A percentile compares a stretch with the other conserved stretches of the same genome.
These are phyloP conservation scores for Stipa capillata DNA, from an alignment of 176 grass and related monocot species.

Conservation along the genomic window DNA sequence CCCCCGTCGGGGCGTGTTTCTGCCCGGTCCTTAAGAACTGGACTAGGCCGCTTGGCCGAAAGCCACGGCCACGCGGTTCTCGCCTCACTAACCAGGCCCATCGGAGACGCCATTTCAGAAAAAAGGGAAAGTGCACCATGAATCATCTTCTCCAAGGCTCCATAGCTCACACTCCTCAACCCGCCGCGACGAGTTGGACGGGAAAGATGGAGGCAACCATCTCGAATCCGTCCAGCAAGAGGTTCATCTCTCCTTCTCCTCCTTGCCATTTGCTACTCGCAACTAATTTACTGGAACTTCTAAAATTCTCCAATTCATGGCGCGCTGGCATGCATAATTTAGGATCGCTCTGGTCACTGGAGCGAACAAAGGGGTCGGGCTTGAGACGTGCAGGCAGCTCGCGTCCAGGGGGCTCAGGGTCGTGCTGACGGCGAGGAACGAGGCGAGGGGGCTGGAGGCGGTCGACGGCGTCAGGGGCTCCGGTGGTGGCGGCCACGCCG, in stretches of 20 bases:
- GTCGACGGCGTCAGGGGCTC: conserved; percentile 23
- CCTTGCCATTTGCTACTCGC: neutral
- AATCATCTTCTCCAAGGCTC: neutral
- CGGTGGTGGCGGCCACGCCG: neutral
- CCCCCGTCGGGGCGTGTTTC: neutral
- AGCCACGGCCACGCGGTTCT: neutral
- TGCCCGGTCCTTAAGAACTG: neutral
- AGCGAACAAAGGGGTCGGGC: conserved; percentile 64
- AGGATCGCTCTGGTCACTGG: conserved; percentile 65
- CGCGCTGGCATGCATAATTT: neutral
- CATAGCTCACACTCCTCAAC: neutral
- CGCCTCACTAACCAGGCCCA: neutral
- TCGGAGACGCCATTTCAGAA: neutral
- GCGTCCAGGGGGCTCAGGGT: conserved; percentile 38
- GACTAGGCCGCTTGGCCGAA: neutral
- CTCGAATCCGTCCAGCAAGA: conserved; percentile 23
- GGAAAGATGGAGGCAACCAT: conserved; percentile 17
- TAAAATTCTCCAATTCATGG: no score
- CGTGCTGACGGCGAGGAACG: conserved; percentile 60
- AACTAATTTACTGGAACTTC: neutral
- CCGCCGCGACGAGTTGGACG: neutral
- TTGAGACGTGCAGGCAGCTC: conserved; percentile 70
- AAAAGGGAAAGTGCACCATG: neutral
- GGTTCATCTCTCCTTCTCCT: neutral
- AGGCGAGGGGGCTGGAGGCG: conserved; percentile 42